Evolutionary conservation across 2,329 filamentous ascomycete genomes (phyloP).

Genomic region (Aaosphaeria arxii): DNA sequence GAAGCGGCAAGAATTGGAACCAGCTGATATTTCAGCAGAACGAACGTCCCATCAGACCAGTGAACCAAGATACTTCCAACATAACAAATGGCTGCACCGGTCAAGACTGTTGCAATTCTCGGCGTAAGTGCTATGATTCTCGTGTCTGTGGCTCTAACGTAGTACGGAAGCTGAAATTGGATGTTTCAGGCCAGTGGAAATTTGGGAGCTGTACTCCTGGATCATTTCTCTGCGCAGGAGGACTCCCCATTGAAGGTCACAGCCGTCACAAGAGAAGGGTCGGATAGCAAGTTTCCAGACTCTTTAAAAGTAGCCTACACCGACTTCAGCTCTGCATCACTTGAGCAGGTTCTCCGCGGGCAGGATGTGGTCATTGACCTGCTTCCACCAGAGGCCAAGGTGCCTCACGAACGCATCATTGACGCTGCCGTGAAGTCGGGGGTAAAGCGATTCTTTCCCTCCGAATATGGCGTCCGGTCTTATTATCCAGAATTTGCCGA

Average conservation of each 20-base stretch:
- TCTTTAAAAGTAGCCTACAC: not conserved
- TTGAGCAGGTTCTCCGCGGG: not conserved
- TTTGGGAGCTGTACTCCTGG: not conserved
- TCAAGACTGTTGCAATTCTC: not conserved
- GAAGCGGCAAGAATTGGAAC: too few relatives aligned
- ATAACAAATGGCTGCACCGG: not conserved
- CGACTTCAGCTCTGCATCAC: not conserved
- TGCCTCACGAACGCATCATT: not conserved
- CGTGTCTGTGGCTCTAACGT: too few relatives aligned
- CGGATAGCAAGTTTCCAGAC: not conserved
- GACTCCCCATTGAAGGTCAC: not conserved
- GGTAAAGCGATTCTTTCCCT: not conserved
- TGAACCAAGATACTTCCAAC: too few relatives aligned
- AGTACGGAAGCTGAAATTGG: too few relatives aligned
- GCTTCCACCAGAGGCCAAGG: not conserved
- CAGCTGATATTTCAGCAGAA: too few relatives aligned
- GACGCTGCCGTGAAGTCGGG: not conserved
- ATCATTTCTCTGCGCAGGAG: not conserved
- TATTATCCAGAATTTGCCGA: not conserved
- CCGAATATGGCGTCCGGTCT: not conserved
- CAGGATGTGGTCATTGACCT: not conserved
- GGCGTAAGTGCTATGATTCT: not conserved
- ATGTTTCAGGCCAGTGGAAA: not conserved
- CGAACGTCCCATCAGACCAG: too few relatives aligned
- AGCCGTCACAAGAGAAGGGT: not conserved